Conservation (phyloP, 2,329 filamentous ascomycete species). For the Colletotrichum tabaci region DNA sequence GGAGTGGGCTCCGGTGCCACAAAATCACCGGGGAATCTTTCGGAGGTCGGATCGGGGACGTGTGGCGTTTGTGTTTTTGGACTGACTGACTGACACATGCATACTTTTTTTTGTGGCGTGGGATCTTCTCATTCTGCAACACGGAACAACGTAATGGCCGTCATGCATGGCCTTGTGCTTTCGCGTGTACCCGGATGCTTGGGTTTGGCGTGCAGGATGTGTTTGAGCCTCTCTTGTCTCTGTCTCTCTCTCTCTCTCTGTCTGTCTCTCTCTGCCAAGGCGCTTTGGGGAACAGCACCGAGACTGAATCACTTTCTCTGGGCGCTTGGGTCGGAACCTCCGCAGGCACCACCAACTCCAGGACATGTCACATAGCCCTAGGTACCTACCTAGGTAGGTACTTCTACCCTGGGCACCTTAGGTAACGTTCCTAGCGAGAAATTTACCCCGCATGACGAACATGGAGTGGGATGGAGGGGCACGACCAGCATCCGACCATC, state of each 20-base stretch:
- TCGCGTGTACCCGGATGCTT: neutral
- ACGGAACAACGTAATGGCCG: conserved; percentile 12
- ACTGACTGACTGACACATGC: neutral
- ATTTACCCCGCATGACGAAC: conserved; percentile 38
- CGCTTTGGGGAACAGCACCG: no score
- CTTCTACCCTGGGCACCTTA: no score
- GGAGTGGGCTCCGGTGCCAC: conserved; percentile 14
- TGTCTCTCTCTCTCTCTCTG: no score
- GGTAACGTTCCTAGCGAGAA: no score
- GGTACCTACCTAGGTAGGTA: no score
- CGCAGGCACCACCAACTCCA: neutral
- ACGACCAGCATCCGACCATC: conserved; percentile 11
- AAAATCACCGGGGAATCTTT: conserved; percentile 1
- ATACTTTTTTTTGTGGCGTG: neutral
- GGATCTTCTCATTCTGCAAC: conserved; percentile 29
- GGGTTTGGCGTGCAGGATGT: neutral
- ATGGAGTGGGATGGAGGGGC: conserved; percentile 28
- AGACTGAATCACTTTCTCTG: neutral
- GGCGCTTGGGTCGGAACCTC: neutral
- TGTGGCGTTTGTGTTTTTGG: no score
- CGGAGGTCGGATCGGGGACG: conserved; percentile 2
- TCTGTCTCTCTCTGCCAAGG: no score
- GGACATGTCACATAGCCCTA: no score
- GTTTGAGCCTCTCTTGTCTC: no score
- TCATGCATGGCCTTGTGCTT: conserved; percentile 1